Evolutionary conservation across 2,329 filamentous ascomycete species (phyloP).

Genomic region (Fusarium zealandicum): DNA sequence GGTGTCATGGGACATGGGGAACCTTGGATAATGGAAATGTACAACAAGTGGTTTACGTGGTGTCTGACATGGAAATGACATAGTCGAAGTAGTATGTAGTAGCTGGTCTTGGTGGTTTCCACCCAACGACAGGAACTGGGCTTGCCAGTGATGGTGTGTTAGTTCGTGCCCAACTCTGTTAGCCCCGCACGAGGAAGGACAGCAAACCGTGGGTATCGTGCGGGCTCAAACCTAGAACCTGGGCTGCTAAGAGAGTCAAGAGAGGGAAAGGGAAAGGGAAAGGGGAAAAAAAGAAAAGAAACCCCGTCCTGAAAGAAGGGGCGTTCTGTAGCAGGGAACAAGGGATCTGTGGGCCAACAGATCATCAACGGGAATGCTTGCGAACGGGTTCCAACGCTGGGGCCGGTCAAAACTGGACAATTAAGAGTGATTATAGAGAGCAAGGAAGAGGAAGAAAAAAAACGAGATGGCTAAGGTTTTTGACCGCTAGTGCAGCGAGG

Average conservation of each 20-base stretch:
- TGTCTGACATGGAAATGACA: slow-evolving; percentile 5
- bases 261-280: no score
- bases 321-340: slow-evolving; percentile 13
- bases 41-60: slow-evolving; percentile 5
- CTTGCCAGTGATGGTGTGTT: slow-evolving; percentile 24
- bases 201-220: slow-evolving; percentile 27
- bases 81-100: neutral
- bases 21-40: slow-evolving; percentile 27
- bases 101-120: slow-evolving; percentile 5
- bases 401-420: neutral
- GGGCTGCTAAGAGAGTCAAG: neutral
- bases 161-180: slow-evolving; percentile 31
- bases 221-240: slow-evolving; percentile 19
- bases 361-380: slow-evolving; percentile 32
- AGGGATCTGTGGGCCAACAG: slow-evolving; percentile 21
- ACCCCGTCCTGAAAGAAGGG: slow-evolving; percentile 1
- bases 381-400: slow-evolving; percentile 14
- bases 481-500: slow-evolving; percentile 7
- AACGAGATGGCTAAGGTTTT: slow-evolving; percentile 11
- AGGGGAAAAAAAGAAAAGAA: neutral
- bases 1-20: slow-evolving; percentile 15
- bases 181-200: slow-evolving; percentile 21
- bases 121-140: neutral
- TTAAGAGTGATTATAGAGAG: neutral
- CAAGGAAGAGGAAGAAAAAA: neutral